Conservation (phyloP, 371 early-diverging fungal species). For the Lichtheimia hyalospora region DNA sequence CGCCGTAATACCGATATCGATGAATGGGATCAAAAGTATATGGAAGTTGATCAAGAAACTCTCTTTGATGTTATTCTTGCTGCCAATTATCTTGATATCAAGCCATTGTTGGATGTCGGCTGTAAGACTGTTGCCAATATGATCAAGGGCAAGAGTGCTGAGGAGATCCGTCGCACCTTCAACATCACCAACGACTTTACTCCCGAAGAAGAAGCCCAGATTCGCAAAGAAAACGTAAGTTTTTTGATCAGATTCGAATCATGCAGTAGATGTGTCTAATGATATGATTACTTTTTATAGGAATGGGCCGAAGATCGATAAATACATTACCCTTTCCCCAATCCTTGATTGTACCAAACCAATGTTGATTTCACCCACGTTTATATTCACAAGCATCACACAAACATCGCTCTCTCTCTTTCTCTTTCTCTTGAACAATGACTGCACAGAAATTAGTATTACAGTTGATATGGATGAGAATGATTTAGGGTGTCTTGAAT, state of each 20-base stretch:
- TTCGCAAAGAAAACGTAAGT: conserved; percentile 84
- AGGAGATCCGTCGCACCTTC: conserved; percentile 93
- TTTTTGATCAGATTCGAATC: background rate
- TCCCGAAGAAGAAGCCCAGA: conserved; percentile 92
- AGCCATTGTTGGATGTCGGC: conserved; percentile 89
- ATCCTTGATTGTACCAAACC: background rate
- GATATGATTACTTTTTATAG: conserved; percentile 12
- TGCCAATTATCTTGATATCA: conserved; percentile 96
- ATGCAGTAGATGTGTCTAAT: conserved; percentile 14
- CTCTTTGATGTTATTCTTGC: conserved; percentile 77
- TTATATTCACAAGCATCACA: background rate
- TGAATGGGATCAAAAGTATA: conserved; percentile 82
- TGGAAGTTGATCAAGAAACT: conserved; percentile 78
- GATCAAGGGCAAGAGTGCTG: conserved; percentile 94
- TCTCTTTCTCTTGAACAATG: background rate
- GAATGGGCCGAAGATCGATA: conserved; percentile 85
- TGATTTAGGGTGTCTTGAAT: too few species aligned
- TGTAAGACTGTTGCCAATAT: conserved; percentile 98
- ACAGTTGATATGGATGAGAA: too few species aligned
- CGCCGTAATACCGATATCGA: conserved; percentile 72
- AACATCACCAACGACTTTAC: conserved; percentile 96
- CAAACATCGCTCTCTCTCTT: conserved; percentile 1
- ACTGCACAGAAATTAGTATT: too few species aligned
- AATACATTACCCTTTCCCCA: conserved; percentile 15
- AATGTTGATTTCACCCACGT: background rate